Evolutionary conservation across 805 yeast species (phyloP).

Genomic region (Cyberlindnera euphorbiiphila): DNA sequence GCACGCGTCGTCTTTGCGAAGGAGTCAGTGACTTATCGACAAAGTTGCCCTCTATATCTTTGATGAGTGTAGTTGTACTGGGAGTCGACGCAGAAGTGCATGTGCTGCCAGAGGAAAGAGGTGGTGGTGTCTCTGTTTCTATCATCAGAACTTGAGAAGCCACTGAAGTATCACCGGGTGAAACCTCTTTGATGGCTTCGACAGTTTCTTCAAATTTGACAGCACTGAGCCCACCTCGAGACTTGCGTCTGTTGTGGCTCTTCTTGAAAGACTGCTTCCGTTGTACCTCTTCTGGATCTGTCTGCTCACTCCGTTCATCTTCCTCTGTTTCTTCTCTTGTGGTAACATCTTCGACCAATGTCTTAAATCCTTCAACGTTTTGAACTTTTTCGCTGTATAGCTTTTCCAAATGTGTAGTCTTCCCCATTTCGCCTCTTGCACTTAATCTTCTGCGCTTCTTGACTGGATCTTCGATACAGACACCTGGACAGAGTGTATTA

Average conservation of each 20-base stretch:
- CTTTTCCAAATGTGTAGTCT: constrained; percentile 17
- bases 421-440: constrained; percentile 1
- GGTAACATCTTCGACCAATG: constrained; percentile 24
- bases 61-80: not conserved
- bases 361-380: not conserved
- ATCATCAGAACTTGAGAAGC: not conserved
- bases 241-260: constrained; percentile 26
- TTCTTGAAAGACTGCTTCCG: constrained; percentile 13
- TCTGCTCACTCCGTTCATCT: constrained; percentile 13
- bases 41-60: no score
- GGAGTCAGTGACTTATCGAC: constrained; percentile 15
- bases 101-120: constrained; percentile 1
- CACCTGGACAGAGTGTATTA: constrained; percentile 33
- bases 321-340: constrained; percentile 16
- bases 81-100: not conserved
- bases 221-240: constrained; percentile 27
- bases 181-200: constrained; percentile 9
- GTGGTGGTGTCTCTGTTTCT: constrained; percentile 1
- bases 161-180: constrained; percentile 9
- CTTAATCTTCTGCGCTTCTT: constrained; percentile 20
- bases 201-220: constrained; percentile 24
- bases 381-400: constrained; percentile 10
- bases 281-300: constrained; percentile 8
- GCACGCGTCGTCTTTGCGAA: constrained; percentile 27
- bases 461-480: constrained; percentile 16